Percentiles rank a stretch among this genome's conserved stretches.
These are phyloP conservation scores for Warburgia ugandensis DNA, from an alignment of 164 flowering plant species.

Conservation along the genomic window DNA sequence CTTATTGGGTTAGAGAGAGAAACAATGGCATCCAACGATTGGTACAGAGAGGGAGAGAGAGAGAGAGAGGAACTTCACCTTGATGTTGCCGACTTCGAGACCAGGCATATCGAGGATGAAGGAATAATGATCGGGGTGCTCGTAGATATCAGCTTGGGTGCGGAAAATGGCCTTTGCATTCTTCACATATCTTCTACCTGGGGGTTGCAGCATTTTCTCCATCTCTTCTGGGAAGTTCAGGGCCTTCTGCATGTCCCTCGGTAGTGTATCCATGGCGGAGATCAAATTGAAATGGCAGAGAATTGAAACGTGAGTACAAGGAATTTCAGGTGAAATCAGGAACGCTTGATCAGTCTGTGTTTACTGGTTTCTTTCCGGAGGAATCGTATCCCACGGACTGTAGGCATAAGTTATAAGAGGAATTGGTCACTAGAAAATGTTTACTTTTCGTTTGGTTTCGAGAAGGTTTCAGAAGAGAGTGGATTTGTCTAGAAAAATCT, in stretches of 20 bases:
- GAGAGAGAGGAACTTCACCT: slow-evolving; percentile 6
- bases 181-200: slow-evolving; percentile 12
- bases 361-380: no score
- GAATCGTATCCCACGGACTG: no score
- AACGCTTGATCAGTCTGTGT: no score
- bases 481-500: no score
- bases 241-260: slow-evolving; percentile 9
- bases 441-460: no score
- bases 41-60: background rate
- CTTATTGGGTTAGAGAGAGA: background rate
- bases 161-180: slow-evolving; percentile 15
- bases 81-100: slow-evolving; percentile 15
- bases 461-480: no score
- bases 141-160: slow-evolving; percentile 18
- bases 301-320: no score
- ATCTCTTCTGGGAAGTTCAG: slow-evolving; percentile 15
- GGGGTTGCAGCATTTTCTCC: slow-evolving; percentile 13
- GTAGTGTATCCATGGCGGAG: slow-evolving; percentile 2
- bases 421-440: no score
- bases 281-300: no score
- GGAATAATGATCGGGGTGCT: slow-evolving; percentile 17
- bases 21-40: background rate
- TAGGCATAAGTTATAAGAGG: no score
- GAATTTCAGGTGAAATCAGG: no score
- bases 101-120: slow-evolving; percentile 22